Evolutionary conservation across 2,329 filamentous ascomycete species (phyloP), one percentile per base, ranked within the genome.

Genomic region (Talaromyces pinophilus): DNA sequence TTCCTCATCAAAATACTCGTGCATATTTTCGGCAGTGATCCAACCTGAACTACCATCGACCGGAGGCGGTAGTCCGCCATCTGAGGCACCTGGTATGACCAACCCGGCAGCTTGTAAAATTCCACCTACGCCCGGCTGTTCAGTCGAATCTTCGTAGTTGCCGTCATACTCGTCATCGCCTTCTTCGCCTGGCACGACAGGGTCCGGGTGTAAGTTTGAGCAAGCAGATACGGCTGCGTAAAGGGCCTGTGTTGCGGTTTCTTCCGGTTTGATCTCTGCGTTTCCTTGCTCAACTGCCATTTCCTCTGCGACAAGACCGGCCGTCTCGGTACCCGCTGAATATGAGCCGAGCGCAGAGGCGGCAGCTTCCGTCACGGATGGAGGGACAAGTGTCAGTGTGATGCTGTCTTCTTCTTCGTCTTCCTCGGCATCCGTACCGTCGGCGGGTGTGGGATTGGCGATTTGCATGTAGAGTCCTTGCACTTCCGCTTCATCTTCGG

Each of bases 11-110:
- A 95, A 91, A 74, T 88, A 96, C 71, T 96, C 87, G 69, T 90
- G 84, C 76, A 96, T 89, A 72, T 97, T 98, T 65, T 97, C 94
- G 8, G 92, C 91, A 17, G 94, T 98, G 74, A 98, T 83, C 82
- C 82, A 83, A 8, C 82, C 82, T 0, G 81, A 82, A 65, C 82
- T 83, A 17, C 82, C 81, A 42, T 79, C 80, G 72, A 83, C 76
- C 3, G 82, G 78, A 40, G 82, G 81, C 35, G 82, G 82, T 52
- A 83, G 65, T 3, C 76, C 80, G 1, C 79, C 78, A 54, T 75
- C 72, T 42, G 66, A 71, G 44, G 72, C 73, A 11, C 77, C 78
- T 17, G 75, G 74, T 17, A 74, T 71, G 15, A 78, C 74, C 63
- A 81, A 67, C 7, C 79, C 79, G 4, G 57, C 38, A 50, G 77